Evolutionary conservation across 495 filamentous ascomycete genomes (phyloP), one percentile per base, ranked within the genome.

Genomic region (Lindgomyces ingoldianus): DNA sequence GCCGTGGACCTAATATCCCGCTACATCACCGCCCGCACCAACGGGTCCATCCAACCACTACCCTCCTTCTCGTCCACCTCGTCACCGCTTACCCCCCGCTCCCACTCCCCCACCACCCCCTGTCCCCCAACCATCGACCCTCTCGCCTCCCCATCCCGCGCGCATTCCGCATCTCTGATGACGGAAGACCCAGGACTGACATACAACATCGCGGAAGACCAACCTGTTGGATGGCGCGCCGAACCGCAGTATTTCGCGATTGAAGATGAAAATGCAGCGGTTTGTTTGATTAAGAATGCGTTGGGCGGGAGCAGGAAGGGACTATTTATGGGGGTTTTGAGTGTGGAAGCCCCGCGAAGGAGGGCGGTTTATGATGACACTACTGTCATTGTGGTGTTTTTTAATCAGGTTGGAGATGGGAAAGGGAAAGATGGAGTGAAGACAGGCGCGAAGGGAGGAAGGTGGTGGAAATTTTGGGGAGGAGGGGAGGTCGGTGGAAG

Each of bases 361-460:
- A 75, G 83, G 42, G 64, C 73, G 57, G 71, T 79, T 18, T 67
- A 79, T 42, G 85, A 88, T 71, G 85, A 88, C 72, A 62, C 83
- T 4, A 86, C 85, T 2, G 80, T 88, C 22, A 81, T 87, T 65
- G 85, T 89, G 3, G 77, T 84, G 19, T 88, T 89, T 71, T 88
- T 88, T 64, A 68, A 58, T 45, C 26, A 51, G 22, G 19, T 57
- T 12, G 51, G 30, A 52, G 26, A 57, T 21, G 36, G 26, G 30
- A 33, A 42, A 16, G 57, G 46, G 10, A 26, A 59, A 4, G 41
- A n/a, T n/a, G 33, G 33, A 39, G 33, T 10, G 14, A 41, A 21
- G 36, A 25, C 22, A 12, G 26, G 36, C 25, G 22, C 4, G n/a
- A 57, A 3, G 48, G 22, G n/a, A 26, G 26, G 46, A 50, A 33